Evolutionary conservation across 352 stramenopile genomes (phyloP), one percentile per base, ranked within the genome.

Genomic region (Thalassiosira tumida): DNA sequence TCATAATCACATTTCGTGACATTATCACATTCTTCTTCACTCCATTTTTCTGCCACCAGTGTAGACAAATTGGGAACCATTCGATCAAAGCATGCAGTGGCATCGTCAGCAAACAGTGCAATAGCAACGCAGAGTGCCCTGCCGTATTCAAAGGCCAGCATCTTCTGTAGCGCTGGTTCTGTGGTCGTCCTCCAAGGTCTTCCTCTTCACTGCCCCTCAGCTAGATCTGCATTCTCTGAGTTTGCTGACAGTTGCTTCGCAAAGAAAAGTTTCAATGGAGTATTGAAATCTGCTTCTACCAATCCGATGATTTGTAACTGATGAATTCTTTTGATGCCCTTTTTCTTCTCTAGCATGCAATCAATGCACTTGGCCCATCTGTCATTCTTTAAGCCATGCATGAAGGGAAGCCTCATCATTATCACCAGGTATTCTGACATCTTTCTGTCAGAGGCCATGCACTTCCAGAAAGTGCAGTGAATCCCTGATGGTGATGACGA

Each of bases 221-320:
- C 31, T 43, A 75, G 21, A 2, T 26, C 31, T 14, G n/a, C 89
- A 33, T n/a, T 41, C 62, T 80, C 90, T 4, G 38, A 54, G 35
- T 84, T 84, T 0, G 29, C 35, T 6, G 40, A 54, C 4, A 81
- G 65, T 35, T 83, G 51, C 64, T 31, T 87, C 4, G 64, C 62
- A 14, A 62, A 80, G n/a, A 81, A 84, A 10, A 84, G 6, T 40
- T 80, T 86, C 2, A 92, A 37, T 10, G 76, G 41, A 17, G 64
- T 73, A 40, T 87, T 89, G 72, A 89, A 93, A 51, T 93, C 90
- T 1, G 87, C 78, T 80, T 91, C 86, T 43, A 91, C 70, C 26
- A 94, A 47, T 26, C 91, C 82, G n/a, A 94, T 94, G 24, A 94
- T 86, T 50, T 80, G 62, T 1, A 94, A 67, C 51, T 75, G 54